Evolutionary conservation across 192 early-diverging fungal genomes (phyloP), one percentile per base, ranked within the genome.

Genomic region (Phlyctochytrium bullatum): DNA sequence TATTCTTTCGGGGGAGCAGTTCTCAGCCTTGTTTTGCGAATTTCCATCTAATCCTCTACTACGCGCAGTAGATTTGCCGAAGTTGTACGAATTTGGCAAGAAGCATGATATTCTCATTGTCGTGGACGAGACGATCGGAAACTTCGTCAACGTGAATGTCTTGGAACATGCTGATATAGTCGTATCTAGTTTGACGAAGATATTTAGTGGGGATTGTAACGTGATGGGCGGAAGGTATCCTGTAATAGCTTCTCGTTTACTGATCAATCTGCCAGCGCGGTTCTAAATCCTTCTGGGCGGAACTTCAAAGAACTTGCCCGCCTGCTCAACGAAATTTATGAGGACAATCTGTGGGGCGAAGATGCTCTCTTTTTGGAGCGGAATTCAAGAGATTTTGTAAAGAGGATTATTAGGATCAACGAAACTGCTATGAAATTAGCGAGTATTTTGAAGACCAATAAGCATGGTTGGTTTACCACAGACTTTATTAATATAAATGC

Each of bases 321-420:
- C 20, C 76, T 77, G 20, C 68, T 95, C 57, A 53, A 73, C 6
- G 60, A 69, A 20, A 76, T 88, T 24, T 93, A 89, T 61, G 91
- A 94, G 67, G 94, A 98, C 72, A 70, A 83, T 33, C 57, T 96
- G 65, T 97, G 94, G 93, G 79, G 83, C 59, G 92, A 94, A 68
- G 96, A 98, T 73, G 91, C 92, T n/a, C 78, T 98, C 25, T 95
- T 96, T 64, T 82, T 98, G 64, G 96, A 98, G 74, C 83, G 94
- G 62, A 98, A 98, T 80, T 97, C 95, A 24, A 80, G 96, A 58
- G 89, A 79, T 28, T 97, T 95, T 80, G 76, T 83, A 34, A 76
- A 83, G 20, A 86, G 96, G 29, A 90, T 92, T 25, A 54, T 66
- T 2, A 76, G 65, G 14, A 93, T 97, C 73, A 93, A 97, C 73